Percentiles rank a stretch among this genome's conserved stretches.
Evolutionary conservation across 2,329 filamentous ascomycete species (phyloP).

Genomic region (Fusarium sp.): DNA sequence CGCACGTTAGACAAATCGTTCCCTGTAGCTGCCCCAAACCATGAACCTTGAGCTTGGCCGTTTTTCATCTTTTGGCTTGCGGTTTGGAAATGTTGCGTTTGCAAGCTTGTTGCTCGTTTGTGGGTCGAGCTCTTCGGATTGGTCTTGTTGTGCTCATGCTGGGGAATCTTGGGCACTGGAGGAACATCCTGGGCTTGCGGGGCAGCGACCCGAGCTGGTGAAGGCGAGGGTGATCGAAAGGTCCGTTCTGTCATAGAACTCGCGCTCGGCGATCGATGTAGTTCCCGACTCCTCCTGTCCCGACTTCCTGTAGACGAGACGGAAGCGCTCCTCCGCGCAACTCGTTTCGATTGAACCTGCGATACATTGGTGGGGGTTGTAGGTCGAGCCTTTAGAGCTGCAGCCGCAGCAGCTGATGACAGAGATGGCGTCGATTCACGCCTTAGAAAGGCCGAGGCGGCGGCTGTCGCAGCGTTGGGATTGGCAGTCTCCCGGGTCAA

Average conservation of each 20-base stretch:
- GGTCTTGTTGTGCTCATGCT: constrained; percentile 48
- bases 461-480: constrained; percentile 80
- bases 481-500: constrained; percentile 71
- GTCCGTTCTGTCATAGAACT: constrained; percentile 90
- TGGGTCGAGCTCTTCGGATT: constrained; percentile 45
- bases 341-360: constrained; percentile 89
- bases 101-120: constrained; percentile 54
- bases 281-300: constrained; percentile 53
- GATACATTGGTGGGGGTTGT: constrained; percentile 82
- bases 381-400: constrained; percentile 81
- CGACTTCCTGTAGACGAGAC: constrained; percentile 71
- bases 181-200: constrained; percentile 63
- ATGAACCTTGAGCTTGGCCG: constrained; percentile 54
- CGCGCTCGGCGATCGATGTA: constrained; percentile 75
- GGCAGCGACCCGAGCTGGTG: constrained; percentile 60
- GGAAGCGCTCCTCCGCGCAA: constrained; percentile 76
- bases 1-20: constrained; percentile 58
- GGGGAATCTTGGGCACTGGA: constrained; percentile 79
- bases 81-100: constrained; percentile 60
- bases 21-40: constrained; percentile 58
- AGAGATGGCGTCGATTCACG: constrained; percentile 71
- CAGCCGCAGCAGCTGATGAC: constrained; percentile 86
- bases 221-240: constrained; percentile 83
- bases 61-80: constrained; percentile 62
- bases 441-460: constrained; percentile 81